A percentile compares a stretch with the other conserved stretches of the same genome.
Evolutionary conservation across 2,329 filamentous ascomycete genomes (phyloP).

Genomic region (Penicillium sp.): DNA sequence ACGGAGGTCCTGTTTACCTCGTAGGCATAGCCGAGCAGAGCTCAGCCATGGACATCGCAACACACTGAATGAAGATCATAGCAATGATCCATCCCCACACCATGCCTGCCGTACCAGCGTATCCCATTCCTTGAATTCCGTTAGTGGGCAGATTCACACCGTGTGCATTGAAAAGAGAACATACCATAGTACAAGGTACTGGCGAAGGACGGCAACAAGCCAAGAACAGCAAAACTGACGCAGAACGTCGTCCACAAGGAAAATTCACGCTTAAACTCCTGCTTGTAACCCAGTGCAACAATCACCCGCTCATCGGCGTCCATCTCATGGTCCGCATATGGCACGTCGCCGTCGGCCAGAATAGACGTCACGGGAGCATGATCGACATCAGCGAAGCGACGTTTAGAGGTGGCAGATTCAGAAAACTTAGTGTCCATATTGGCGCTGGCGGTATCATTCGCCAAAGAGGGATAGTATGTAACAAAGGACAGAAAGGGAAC

Average conservation of each 20-base stretch:
- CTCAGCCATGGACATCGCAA: slow-evolving; percentile 71
- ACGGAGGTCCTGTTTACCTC: slow-evolving; percentile 41
- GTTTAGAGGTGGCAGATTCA: slow-evolving; percentile 18
- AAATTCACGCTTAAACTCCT: slow-evolving; percentile 71
- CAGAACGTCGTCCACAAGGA: slow-evolving; percentile 75
- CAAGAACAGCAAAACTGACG: slow-evolving; percentile 73
- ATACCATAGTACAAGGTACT: slow-evolving; percentile 71
- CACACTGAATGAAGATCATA: slow-evolving; percentile 71
- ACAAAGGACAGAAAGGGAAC: neutral
- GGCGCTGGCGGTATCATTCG: slow-evolving; percentile 10
- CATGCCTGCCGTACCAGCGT: slow-evolving; percentile 65
- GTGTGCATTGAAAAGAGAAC: neutral
- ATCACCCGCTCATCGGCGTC: slow-evolving; percentile 49
- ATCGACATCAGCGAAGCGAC: slow-evolving; percentile 21
- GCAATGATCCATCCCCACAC: slow-evolving; percentile 77
- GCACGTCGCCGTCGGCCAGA: slow-evolving; percentile 43
- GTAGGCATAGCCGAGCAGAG: slow-evolving; percentile 75
- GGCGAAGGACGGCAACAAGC: slow-evolving; percentile 71
- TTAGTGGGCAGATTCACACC: slow-evolving; percentile 12
- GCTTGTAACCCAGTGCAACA: slow-evolving; percentile 56
- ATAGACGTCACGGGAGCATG: slow-evolving; percentile 44
- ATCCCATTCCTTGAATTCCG: slow-evolving; percentile 50
- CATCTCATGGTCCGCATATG: slow-evolving; percentile 41
- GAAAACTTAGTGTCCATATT: slow-evolving; percentile 19
- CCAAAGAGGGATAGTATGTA: neutral